Evolutionary conservation across 306 rosid genomes (phyloP).

Genomic region (Heteromeles arbutifolia): DNA sequence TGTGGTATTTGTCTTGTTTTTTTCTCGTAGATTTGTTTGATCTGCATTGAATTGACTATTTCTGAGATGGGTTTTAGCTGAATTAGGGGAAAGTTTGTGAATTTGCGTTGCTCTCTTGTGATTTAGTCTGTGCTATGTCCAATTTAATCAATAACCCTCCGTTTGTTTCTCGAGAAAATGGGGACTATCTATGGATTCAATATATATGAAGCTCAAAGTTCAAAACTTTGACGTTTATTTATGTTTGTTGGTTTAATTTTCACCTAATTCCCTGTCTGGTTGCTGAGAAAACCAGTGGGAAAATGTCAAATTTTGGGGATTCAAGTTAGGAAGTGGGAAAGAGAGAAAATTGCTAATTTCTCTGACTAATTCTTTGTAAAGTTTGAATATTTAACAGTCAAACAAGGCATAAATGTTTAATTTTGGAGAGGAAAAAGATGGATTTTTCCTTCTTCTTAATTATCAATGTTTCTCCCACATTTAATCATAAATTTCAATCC

Average conservation of each 20-base stretch:
- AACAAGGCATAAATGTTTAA: not conserved
- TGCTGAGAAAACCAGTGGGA: constrained; percentile 11
- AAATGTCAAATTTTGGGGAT: not conserved
- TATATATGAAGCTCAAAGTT: not conserved
- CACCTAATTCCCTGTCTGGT: constrained; percentile 1
- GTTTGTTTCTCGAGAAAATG: constrained; percentile 20
- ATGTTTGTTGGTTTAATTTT: not conserved
- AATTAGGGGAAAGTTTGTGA: constrained; percentile 3
- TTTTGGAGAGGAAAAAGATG: not conserved
- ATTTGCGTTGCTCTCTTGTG: not conserved
- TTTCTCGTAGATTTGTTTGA: constrained; percentile 11
- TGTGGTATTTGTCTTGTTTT: constrained; percentile 1
- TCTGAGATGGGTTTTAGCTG: constrained; percentile 10
- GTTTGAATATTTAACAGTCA: not conserved
- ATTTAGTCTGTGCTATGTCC: not conserved
- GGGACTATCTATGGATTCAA: not conserved
- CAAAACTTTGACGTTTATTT: not conserved
- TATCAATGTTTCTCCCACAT: not conserved
- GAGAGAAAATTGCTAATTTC: not conserved
- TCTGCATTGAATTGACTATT: constrained; percentile 29
- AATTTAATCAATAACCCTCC: not conserved
- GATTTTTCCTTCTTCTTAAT: not conserved
- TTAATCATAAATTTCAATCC: not conserved
- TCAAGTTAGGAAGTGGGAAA: not conserved
- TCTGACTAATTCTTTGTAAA: not conserved